Evolutionary conservation across 2,329 filamentous ascomycete species (phyloP).

Genomic region (Penicillium digitatum): DNA sequence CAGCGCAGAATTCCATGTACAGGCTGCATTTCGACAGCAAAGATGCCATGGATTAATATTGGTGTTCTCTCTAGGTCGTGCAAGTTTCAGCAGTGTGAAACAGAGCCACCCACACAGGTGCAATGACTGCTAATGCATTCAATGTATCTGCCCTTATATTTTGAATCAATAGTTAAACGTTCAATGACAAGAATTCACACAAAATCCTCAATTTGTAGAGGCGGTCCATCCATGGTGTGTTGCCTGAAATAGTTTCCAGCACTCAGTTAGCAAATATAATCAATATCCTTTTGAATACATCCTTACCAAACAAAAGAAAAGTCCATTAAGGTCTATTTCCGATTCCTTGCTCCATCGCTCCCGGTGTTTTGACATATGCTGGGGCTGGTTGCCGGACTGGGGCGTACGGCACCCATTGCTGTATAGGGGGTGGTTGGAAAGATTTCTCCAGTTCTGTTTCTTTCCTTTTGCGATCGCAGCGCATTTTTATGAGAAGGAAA

Average conservation of each 20-base stretch:
- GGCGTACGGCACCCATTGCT: slow-evolving; percentile 16
- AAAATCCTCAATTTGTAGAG: background rate
- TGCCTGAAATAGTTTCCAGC: background rate
- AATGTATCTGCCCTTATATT: too few species aligned
- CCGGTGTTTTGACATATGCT: slow-evolving; percentile 7
- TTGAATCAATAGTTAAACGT: background rate
- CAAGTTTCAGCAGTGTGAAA: background rate
- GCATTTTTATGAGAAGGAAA: slow-evolving; percentile 13
- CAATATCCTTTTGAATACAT: background rate
- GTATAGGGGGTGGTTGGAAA: slow-evolving; percentile 18
- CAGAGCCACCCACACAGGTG: background rate
- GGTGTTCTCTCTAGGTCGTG: background rate
- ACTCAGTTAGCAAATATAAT: background rate
- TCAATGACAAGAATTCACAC: background rate
- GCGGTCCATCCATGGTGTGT: background rate
- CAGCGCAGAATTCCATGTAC: background rate
- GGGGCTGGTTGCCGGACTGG: slow-evolving; percentile 17
- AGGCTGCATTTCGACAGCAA: background rate
- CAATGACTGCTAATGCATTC: background rate
- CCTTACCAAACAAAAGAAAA: background rate
- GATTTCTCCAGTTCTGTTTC: slow-evolving; percentile 5
- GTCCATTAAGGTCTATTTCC: background rate
- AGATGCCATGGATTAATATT: background rate
- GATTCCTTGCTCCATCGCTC: slow-evolving; percentile 13
- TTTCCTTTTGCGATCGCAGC: slow-evolving; percentile 12